Evolutionary conservation across 1,284 basidiomycete genomes (phyloP), one percentile per base, ranked within the genome.

Genomic region (Sporisorium iseilematis-ciliati): DNA sequence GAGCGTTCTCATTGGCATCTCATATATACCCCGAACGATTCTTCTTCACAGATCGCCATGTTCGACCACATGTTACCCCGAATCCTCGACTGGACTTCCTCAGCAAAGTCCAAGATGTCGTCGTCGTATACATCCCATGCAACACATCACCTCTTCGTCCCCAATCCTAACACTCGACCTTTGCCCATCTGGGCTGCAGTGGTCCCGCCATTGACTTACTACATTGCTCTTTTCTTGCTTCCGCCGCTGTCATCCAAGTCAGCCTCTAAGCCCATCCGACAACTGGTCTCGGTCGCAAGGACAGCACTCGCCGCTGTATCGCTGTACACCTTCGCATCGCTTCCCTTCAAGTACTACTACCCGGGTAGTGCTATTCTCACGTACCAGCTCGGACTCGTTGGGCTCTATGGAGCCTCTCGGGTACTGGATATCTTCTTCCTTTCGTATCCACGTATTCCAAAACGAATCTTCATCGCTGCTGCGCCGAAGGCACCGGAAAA

Each of bases 341-440:
- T 78, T 4, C 76, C 76, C 2, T 67, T 75, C 57, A 58, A 60
- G 33, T 75, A 69, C 57, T 66, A 66, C 56, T 71, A 73, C 25
- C 76, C 76, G 10, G 73, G 68, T 6, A 72, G 64, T 29, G 76
- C 72, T 2, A 50, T 75, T 18, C 60, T 78, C 12, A 78, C 72
- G n/a, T 78, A 78, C 50, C 76, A 78, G 33, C 69, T 78, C 43
- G 76, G 76, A 0, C 64, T 78, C 2, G 61, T 78, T 4, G 76
- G 76, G 3, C 65, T 66, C 31, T 78, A 72, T 31, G 76, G 76
- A 0, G 64, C 61, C 10, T 69, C 63, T 7, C 59, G 77, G 1
- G 77, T 73, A 5, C 55, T 78, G 55, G 77, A 78, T 45, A 23
- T 76, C 43, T 78, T 78, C 53, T 76, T 78, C 64, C 74, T 78